Base-by-base conservation (phyloP, 2,329 filamentous ascomycete genomes). In the Alternaria triticina region DNA sequence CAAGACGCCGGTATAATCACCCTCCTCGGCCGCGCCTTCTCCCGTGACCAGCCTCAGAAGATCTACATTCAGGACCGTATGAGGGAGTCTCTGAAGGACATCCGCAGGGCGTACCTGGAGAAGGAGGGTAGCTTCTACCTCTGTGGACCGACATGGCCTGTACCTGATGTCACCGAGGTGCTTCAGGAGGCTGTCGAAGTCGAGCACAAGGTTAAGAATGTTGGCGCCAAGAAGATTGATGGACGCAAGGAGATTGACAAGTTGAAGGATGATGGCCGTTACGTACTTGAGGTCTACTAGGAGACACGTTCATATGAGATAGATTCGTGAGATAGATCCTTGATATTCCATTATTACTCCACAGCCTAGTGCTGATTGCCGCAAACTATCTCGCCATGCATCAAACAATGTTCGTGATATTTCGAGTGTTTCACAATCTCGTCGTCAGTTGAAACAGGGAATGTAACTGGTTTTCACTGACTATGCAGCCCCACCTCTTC, bases 41-140 rank as follows among this genome's bases (percentile, higher is more conserved):
- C 93, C 62, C 91, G 96, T 79, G 96, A 99, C 79, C 96, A 99
- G 86, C 91, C 93, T 15, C 87, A 97, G 84, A 99, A 99, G 89
- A 97, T 99, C 70, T 99, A 99, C 83, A 99, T 99, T 77, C 96
- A 99, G 85, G 96, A 99, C 80, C 89, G 94, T 70, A 99, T 99
- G 96, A 87, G 96, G 61, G 87, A 98, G 87, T 93, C 91, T 0
- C 83, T 98, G 63, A 83, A 85, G 47, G 90, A 96, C 66, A 96
- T 99, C 68, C 87, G 93, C 62, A 85, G 94, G 81, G 91, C 94
- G 0, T 98, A 98, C 80, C 88, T 97, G 69, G 85, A 90, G 75
- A 89, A 97, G 70, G 91, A 96, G 73, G 96, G 96, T 60, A 90
- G 91, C 33, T 99, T 99, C 84, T 99, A 99, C 82, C 90, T 99